Evolutionary conservation across 2,329 filamentous ascomycete genomes (phyloP).

Genomic region (Aspergillus sp.): DNA sequence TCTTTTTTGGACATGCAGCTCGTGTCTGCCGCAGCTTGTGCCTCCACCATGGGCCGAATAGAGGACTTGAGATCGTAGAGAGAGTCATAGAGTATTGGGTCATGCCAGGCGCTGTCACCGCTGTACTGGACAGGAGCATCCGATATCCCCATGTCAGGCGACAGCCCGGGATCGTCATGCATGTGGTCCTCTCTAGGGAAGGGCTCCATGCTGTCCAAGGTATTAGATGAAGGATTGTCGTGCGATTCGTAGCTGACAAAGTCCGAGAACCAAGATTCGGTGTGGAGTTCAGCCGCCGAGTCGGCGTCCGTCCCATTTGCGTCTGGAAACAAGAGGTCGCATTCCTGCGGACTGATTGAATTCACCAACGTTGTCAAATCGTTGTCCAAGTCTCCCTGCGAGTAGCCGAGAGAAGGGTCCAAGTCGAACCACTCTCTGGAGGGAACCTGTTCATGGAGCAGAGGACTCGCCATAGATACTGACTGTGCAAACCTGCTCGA

Average conservation of each 20-base stretch:
- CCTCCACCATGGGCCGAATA: constrained; percentile 28
- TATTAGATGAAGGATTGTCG: constrained; percentile 10
- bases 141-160: constrained; percentile 2
- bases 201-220: constrained; percentile 13
- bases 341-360: constrained; percentile 23
- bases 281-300: constrained; percentile 10
- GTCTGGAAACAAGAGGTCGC: constrained; percentile 18
- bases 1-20: constrained; percentile 29
- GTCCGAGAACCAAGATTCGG: constrained; percentile 18
- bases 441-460: constrained; percentile 7
- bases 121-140: background rate
- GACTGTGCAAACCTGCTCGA: background rate
- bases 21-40: constrained; percentile 30
- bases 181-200: background rate
- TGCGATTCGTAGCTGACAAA: constrained; percentile 15
- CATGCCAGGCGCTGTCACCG: too few species aligned
- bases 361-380: constrained; percentile 20
- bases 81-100: background rate
- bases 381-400: constrained; percentile 19
- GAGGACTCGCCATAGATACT: background rate
- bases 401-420: constrained; percentile 26
- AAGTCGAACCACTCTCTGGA: constrained; percentile 27
- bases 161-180: constrained; percentile 8
- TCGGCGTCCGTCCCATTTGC: constrained; percentile 16
- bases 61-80: constrained; percentile 3